Evolutionary conservation across 23 red algal genomes (phyloP), one percentile per base, ranked within the genome.

Genomic region (Gracilaria caudata): DNA sequence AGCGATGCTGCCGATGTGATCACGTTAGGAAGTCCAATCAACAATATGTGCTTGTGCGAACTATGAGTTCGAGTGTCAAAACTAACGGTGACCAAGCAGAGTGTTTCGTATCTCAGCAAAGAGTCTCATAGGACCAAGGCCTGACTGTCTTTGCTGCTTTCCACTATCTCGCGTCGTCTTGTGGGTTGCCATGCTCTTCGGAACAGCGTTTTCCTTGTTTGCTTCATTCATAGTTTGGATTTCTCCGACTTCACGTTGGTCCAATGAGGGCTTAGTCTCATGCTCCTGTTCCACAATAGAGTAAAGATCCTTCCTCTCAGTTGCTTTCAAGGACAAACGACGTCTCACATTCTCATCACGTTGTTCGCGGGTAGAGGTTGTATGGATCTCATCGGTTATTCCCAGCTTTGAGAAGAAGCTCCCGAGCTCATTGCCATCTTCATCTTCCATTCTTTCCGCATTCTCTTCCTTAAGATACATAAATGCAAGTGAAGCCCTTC

Each of bases 41-140:
- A 53, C 49, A 17, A 16, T 53, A 17, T 16, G 49, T 45, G 41
- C 41, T 7, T 45, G 41, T 10, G 41, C 19, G 49, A 53, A 16
- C 49, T 7, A 2, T 53, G 14, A 7, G 41, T 45, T 4, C 4
- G 5, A 28, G 26, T 4, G 4, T 24, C 21, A 39, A n/a, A n/a
- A 7, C 25, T 49, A 75, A 4, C 26, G 25, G 19, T 40, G 70
- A 26, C 70, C 70, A 25, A 75, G 33, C 40, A 75, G 19, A 49
- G 70, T 75, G 70, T 75, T 75, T 24, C 70, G 37, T 28, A 75
- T 75, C 40, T 75, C 70, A 47, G 47, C 23, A 16, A 75, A 75
- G n/a, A 75, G 39, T 49, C 70, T 75, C 37, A 75, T 75, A 20
- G 70, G 39, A 25, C 70, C 70, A 14, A 75, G 14, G 11, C 21